Percentiles rank a stretch among this genome's conserved stretches.
Evolutionary conservation across 2,329 filamentous ascomycete species (phyloP).

Genomic region (Cordyceps cicadae): DNA sequence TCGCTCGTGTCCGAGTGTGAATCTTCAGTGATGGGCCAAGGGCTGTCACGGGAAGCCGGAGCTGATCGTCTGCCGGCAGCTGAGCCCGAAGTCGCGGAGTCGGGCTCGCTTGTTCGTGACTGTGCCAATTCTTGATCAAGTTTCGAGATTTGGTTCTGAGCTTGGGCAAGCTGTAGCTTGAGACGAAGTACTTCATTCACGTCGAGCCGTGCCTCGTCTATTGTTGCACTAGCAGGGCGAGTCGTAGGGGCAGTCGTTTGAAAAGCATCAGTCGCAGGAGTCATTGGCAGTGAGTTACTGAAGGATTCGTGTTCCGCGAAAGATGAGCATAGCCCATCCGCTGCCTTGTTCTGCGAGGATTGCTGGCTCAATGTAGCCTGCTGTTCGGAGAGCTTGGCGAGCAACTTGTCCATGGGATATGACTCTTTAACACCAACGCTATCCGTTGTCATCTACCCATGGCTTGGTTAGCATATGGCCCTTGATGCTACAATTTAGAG

Average conservation of each 20-base stretch:
- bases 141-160: slow-evolving; percentile 60
- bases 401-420: slow-evolving; percentile 60
- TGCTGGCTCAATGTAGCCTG: slow-evolving; percentile 52
- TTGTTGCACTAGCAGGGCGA: slow-evolving; percentile 42
- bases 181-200: slow-evolving; percentile 57
- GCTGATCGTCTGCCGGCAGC: slow-evolving; percentile 17
- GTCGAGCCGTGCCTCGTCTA: slow-evolving; percentile 33
- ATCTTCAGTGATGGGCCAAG: slow-evolving; percentile 49
- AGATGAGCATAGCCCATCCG: slow-evolving; percentile 26
- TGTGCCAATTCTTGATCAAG: slow-evolving; percentile 65
- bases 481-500: background rate
- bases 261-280: slow-evolving; percentile 50
- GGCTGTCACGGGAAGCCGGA: slow-evolving; percentile 29
- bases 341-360: slow-evolving; percentile 38
- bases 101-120: slow-evolving; percentile 51
- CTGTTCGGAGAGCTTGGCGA: slow-evolving; percentile 68
- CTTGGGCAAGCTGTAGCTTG: slow-evolving; percentile 62
- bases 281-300: slow-evolving; percentile 54
- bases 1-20: slow-evolving; percentile 50
- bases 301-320: slow-evolving; percentile 41
- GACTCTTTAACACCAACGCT: slow-evolving; percentile 22
- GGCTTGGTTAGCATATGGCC: background rate
- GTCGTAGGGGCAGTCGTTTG: slow-evolving; percentile 39
- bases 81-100: slow-evolving; percentile 23
- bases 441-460: slow-evolving; percentile 17